Percentiles rank a stretch among this genome's conserved stretches.
Evolutionary conservation across 169 alveolate species (phyloP).

Genomic region (Cryptosporidium viatorum): DNA sequence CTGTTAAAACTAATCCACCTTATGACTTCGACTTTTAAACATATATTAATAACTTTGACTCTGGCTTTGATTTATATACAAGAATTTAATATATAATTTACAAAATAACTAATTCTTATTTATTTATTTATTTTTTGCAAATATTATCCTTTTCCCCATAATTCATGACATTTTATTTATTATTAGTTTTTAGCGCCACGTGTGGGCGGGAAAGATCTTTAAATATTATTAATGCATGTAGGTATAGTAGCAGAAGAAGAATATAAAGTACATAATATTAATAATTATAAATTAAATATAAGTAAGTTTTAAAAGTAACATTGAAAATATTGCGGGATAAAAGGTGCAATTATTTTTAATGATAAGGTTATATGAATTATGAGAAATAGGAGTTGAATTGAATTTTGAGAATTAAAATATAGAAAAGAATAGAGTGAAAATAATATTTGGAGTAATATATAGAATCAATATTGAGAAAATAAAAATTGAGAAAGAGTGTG

Average conservation of each 20-base stretch:
- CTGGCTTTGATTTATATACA: background rate
- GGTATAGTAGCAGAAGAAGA: background rate
- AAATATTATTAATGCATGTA: constrained; percentile 1
- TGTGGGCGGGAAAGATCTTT: constrained; percentile 19
- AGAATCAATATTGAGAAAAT: no score
- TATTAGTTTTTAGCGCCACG: background rate
- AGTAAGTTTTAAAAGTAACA: background rate
- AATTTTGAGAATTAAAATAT: background rate
- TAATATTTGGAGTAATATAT: no score
- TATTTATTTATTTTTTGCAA: background rate
- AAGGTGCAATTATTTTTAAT: background rate
- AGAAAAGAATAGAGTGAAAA: no score
- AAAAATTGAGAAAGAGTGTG: no score
- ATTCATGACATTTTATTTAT: background rate
- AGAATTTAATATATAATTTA: no score
- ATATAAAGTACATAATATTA: background rate
- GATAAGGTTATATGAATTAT: background rate
- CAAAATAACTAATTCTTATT: background rate
- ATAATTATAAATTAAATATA: background rate
- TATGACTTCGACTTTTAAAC: background rate
- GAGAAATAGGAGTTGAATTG: no score
- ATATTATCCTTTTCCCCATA: background rate
- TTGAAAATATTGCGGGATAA: background rate
- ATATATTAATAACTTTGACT: no score
- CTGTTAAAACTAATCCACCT: no score